These are phyloP conservation scores for Starmerella cellae DNA, from an alignment of 805 yeast species.

Conservation along the genomic window DNA sequence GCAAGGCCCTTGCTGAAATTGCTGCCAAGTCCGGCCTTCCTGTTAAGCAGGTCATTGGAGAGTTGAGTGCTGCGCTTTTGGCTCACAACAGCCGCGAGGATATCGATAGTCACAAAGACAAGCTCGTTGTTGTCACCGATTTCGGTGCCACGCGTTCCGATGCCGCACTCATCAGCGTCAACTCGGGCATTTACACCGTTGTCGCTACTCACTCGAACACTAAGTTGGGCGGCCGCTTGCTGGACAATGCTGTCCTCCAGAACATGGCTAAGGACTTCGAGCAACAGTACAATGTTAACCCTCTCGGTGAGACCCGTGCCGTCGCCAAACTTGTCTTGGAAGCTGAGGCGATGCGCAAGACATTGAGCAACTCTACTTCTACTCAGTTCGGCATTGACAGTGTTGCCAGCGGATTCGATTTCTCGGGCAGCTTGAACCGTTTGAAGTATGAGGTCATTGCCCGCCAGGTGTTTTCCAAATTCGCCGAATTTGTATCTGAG, in stretches of 20 bases:
- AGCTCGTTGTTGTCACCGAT: constrained; percentile 82
- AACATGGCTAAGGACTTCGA: constrained; percentile 87
- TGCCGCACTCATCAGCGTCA: constrained; percentile 81
- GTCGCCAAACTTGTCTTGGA: constrained; percentile 78
- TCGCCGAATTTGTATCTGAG: constrained; percentile 61
- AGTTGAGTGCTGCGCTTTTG: constrained; percentile 82
- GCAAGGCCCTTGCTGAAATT: constrained; percentile 44
- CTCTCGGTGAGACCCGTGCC: constrained; percentile 69
- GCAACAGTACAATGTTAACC: constrained; percentile 71
- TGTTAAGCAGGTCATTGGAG: constrained; percentile 77
- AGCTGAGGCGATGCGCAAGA: constrained; percentile 73
- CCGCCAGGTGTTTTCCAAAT: constrained; percentile 60
- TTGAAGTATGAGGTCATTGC: constrained; percentile 82
- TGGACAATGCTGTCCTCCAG: constrained; percentile 69
- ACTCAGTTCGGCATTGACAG: constrained; percentile 91
- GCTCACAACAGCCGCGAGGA: constrained; percentile 53
- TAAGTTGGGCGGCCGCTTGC: constrained; percentile 74
- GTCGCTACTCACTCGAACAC: constrained; percentile 73
- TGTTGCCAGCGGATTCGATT: constrained; percentile 85
- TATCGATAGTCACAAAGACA: constrained; percentile 34
- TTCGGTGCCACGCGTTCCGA: constrained; percentile 94
- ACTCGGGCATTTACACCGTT: constrained; percentile 88
- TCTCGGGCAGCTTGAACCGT: constrained; percentile 85
- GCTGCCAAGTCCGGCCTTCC: constrained; percentile 61
- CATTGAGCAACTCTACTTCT: constrained; percentile 75